Base-by-base conservation (phyloP, 1,284 basidiomycete genomes). In the Trametes pubescens region DNA sequence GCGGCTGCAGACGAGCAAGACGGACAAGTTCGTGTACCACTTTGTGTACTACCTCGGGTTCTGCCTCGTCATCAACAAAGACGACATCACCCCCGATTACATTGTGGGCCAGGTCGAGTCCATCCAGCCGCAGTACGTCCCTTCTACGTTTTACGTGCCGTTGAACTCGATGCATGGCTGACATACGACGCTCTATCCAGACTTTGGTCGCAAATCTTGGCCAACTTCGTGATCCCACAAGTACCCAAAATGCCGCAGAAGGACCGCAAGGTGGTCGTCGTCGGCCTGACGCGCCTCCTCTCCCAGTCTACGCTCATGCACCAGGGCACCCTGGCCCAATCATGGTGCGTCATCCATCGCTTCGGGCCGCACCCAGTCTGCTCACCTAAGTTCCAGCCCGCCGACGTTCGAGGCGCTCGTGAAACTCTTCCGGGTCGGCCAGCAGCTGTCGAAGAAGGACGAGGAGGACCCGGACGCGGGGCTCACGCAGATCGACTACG, bases 1-100 rank as follows among this genome's bases (percentile, higher is more conserved):
- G 9, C 80, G 96, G 55, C 84, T 99, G 78, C 96, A 98, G 73
- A 86, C 86, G 24, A 94, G 87, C 80, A 96, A 96, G 77, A 98
- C 96, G 37, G 91, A 96, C 66, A 92, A 89, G 76, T 98, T 93
- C 76, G 89, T 91, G 10, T 94, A 96, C 73, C 85, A 89, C 53
- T 92, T 98, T 72, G 86, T 93, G 11, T 84, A 88, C 71, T 96
- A 98, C 77, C 77, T 97, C 61, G 79, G 91, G 38, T 92, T 88
- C 75, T 80, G 86, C 18, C 86, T 92, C 75, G 94, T 94, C 8
- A 78, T 98, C 67, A 83, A 92, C 59, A 86, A 88, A 26, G 85
- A 89, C 1, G 93, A 90, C 1, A 78, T 93, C 32, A 83, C 82
- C 0, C 91, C 96, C 0, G 93, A 98, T 72, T 91, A 88, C 69